Percentiles rank a stretch among this genome's conserved stretches.
phyloP scores from a whole-genome alignment of 495 filamentous ascomycete species.

The Tuber aestivum region DNA sequence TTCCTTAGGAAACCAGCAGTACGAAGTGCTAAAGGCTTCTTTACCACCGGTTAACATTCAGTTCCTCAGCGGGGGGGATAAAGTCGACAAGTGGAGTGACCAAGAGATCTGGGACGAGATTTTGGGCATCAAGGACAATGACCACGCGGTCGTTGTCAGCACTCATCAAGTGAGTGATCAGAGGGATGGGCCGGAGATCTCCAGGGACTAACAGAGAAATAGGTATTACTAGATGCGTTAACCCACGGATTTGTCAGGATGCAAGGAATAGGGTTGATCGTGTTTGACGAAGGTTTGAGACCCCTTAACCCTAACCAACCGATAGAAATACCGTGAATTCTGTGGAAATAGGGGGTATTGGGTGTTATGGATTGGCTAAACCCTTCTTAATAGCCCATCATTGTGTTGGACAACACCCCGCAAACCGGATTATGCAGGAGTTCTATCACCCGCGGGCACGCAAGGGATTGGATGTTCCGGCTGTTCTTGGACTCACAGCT shows the following conservation, averaged over 20 bases:
- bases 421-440: constrained; percentile 69
- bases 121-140: constrained; percentile 44
- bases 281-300: constrained; percentile 81
- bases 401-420: constrained; percentile 58
- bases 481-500: constrained; percentile 77
- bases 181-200: neutral
- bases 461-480: constrained; percentile 51
- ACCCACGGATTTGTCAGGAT: constrained; percentile 73
- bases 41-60: constrained; percentile 59
- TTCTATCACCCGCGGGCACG: constrained; percentile 58
- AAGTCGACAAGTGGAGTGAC: constrained; percentile 67
- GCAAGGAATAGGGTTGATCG: constrained; percentile 58
- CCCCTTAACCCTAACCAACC: neutral
- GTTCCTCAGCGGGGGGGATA: constrained; percentile 60
- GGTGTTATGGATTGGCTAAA: constrained; percentile 35
- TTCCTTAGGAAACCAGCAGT: constrained; percentile 67
- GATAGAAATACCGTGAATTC: neutral
- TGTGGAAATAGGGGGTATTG: constrained; percentile 8
- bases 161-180: constrained; percentile 32
- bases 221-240: constrained; percentile 71
- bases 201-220: neutral
- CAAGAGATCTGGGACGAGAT: constrained; percentile 66
- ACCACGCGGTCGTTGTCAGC: constrained; percentile 30
- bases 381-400: constrained; percentile 57
- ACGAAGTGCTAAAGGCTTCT: constrained; percentile 55